These are phyloP conservation scores for Saccharomycopsis synnaedendra DNA, from an alignment of 805 yeast species.

Conservation along the genomic window DNA sequence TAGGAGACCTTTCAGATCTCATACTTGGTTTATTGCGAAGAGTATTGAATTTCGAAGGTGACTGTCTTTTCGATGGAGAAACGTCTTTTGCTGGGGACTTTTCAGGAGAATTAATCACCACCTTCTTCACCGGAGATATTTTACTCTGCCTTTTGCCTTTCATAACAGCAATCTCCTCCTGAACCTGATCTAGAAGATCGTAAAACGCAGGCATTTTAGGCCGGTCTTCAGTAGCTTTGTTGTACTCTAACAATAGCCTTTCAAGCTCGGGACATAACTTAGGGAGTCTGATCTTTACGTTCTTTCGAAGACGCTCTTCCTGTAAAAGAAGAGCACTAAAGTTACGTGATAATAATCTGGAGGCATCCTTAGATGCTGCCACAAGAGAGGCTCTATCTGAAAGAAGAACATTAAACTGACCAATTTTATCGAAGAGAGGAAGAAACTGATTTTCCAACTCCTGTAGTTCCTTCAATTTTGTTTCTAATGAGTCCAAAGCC, in stretches of 20 bases:
- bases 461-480: constrained; percentile 43
- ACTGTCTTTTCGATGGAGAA: constrained; percentile 2
- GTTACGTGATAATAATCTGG: constrained; percentile 62
- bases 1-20: neutral
- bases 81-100: neutral
- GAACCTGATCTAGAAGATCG: constrained; percentile 2
- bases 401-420: constrained; percentile 42
- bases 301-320: constrained; percentile 70
- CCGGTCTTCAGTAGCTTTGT: constrained; percentile 20
- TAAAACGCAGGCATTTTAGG: constrained; percentile 7
- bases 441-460: constrained; percentile 37
- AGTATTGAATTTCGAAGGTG: no score
- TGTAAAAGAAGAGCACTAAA: constrained; percentile 68
- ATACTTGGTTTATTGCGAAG: no score
- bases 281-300: constrained; percentile 60
- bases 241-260: constrained; percentile 36
- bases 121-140: constrained; percentile 2
- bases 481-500: constrained; percentile 51
- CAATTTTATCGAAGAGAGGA: constrained; percentile 45
- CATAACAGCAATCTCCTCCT: neutral
- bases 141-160: neutral
- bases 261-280: constrained; percentile 42
- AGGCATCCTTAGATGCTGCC: constrained; percentile 67
- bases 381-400: constrained; percentile 52
- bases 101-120: neutral